Percentiles rank a stretch among this genome's conserved stretches.
Evolutionary conservation across 2,329 filamentous ascomycete species (phyloP).

Genomic region (Ceratocystis destructans): DNA sequence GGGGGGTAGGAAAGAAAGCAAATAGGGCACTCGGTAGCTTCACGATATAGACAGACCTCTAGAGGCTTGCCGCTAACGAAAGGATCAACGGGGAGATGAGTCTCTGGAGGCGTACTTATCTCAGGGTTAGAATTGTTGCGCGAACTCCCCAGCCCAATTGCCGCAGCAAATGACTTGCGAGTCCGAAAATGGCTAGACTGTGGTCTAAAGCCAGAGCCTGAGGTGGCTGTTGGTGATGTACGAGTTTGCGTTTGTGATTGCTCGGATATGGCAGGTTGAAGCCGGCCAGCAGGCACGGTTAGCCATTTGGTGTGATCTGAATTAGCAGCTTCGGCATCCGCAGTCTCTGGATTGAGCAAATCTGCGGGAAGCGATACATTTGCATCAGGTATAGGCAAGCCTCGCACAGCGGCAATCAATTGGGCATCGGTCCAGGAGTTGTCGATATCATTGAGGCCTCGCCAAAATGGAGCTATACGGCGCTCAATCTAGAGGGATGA

Average conservation of each 20-base stretch:
- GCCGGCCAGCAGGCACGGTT: conserved; percentile 62
- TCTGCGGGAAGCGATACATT: conserved; percentile 63
- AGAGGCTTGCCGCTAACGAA: conserved; percentile 90
- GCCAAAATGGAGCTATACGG: conserved; percentile 87
- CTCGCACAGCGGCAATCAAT: conserved; percentile 78
- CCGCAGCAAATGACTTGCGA: conserved; percentile 67
- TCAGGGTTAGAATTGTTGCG: conserved; percentile 61
- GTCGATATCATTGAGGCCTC: conserved; percentile 77
- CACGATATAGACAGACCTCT: conserved; percentile 87
- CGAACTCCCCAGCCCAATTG: conserved; percentile 54
- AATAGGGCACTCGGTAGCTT: conserved; percentile 81
- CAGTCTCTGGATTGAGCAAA: conserved; percentile 34
- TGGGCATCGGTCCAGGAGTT: conserved; percentile 89
- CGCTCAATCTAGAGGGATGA: conserved; percentile 60
- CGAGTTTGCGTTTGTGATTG: conserved; percentile 28
- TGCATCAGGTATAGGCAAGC: conserved; percentile 67
- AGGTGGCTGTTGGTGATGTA: background rate
- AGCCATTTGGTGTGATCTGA: conserved; percentile 54
- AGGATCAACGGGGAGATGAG: conserved; percentile 66
- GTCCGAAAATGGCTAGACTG: conserved; percentile 61
- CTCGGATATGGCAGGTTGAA: conserved; percentile 69
- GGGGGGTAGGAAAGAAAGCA: conserved; percentile 94
- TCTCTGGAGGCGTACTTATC: conserved; percentile 54
- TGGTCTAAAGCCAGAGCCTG: conserved; percentile 27
- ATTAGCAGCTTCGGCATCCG: conserved; percentile 33